phyloP scores from a whole-genome alignment of 1,139 yeast genomes.

The Yamadazyma epiphylla region DNA sequence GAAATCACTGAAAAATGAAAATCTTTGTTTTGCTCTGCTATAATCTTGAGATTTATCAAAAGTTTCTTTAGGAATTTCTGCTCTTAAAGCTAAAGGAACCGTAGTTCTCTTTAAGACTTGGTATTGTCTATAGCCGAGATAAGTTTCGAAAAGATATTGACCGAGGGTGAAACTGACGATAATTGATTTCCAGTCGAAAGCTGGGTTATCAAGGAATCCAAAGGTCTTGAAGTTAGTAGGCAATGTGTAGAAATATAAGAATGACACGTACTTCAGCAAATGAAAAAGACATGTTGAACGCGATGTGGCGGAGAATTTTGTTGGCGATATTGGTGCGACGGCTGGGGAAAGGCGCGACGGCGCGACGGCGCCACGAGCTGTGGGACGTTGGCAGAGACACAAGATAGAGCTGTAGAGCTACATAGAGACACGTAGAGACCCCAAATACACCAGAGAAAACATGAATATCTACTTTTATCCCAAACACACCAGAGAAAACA shows the following conservation, averaged over 20 bases:
- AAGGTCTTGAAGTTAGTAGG: slow-evolving; percentile 19
- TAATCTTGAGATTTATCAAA: slow-evolving; percentile 77
- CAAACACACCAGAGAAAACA: too few relatives aligned
- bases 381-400: too few relatives aligned
- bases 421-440: too few relatives aligned
- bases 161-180: slow-evolving; percentile 74
- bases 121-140: slow-evolving; percentile 74
- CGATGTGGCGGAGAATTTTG: background rate
- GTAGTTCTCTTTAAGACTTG: slow-evolving; percentile 51
- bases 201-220: slow-evolving; percentile 37
- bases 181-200: slow-evolving; percentile 75
- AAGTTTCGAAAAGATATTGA: slow-evolving; percentile 71
- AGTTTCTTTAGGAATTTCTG: slow-evolving; percentile 66
- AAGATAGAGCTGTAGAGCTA: too few relatives aligned
- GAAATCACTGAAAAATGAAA: slow-evolving; percentile 55
- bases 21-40: slow-evolving; percentile 76
- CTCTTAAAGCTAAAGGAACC: slow-evolving; percentile 62
- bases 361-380: too few relatives aligned
- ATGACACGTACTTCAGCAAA: slow-evolving; percentile 12
- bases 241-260: too few relatives aligned
- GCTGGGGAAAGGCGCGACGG: too few relatives aligned
- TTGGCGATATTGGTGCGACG: too few relatives aligned
- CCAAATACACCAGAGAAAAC: too few relatives aligned
- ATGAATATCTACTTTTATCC: too few relatives aligned
- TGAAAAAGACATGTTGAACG: slow-evolving; percentile 9